phyloP scores from a whole-genome alignment of 345 rosid genomes.

The Populus simonii region DNA sequence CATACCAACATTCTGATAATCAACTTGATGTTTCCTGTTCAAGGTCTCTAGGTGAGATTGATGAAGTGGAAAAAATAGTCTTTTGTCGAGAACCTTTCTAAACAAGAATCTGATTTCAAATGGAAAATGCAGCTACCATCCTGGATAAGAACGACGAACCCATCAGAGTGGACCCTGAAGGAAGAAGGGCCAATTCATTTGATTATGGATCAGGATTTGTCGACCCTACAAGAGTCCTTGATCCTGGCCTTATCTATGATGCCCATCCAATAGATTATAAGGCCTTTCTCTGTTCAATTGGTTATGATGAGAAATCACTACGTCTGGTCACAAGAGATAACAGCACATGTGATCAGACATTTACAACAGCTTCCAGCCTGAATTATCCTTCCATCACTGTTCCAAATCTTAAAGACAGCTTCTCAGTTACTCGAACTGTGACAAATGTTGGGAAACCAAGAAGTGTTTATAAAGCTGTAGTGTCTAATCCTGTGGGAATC shows the following conservation, averaged over 20 bases:
- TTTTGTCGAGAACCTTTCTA: background rate
- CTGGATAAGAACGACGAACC: conserved; percentile 35
- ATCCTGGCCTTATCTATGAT: conserved; percentile 52
- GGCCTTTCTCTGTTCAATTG: conserved; percentile 48
- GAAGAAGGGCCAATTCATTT: conserved; percentile 47
- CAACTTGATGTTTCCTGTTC: background rate
- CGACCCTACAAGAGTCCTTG: conserved; percentile 40
- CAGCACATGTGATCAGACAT: conserved; percentile 35
- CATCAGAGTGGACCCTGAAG: conserved; percentile 46
- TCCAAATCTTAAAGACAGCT: conserved; percentile 32
- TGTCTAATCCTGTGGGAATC: conserved; percentile 38
- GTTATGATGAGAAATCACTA: conserved; percentile 43
- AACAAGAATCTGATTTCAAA: conserved; percentile 6
- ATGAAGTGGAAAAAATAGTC: background rate
- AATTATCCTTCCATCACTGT: conserved; percentile 53
- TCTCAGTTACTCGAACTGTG: conserved; percentile 45
- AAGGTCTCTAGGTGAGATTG: background rate
- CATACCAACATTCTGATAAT: background rate
- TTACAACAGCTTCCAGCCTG: conserved; percentile 33
- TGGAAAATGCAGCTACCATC: conserved; percentile 42
- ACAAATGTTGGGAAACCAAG: conserved; percentile 45
- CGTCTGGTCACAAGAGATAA: conserved; percentile 46
- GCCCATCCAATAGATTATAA: conserved; percentile 36
- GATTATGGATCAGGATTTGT: conserved; percentile 57
- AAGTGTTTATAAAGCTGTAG: conserved; percentile 37